phyloP scores from a whole-genome alignment of 1,139 yeast species.

The Geotrichum candidum region DNA sequence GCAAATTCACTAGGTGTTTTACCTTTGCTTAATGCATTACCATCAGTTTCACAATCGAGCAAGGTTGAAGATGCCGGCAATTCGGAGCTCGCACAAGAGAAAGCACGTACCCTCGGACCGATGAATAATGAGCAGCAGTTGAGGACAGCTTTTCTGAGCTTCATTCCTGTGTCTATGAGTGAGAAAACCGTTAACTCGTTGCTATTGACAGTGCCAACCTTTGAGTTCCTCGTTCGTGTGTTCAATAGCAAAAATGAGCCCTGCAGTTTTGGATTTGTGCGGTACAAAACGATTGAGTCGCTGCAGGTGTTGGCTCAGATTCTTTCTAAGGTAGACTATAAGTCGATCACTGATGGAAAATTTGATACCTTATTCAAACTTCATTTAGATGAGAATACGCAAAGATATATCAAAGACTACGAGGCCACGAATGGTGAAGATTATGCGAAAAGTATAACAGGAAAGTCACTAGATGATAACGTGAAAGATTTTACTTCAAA shows the following conservation, averaged over 20 bases:
- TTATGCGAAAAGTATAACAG: constrained; percentile 16
- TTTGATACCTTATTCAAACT: constrained; percentile 21
- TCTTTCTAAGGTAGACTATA: constrained; percentile 22
- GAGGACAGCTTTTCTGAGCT: constrained; percentile 31
- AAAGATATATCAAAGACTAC: constrained; percentile 18
- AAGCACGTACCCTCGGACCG: constrained; percentile 19
- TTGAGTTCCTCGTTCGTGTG: constrained; percentile 24
- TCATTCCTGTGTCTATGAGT: constrained; percentile 30
- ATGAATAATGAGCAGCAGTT: constrained; percentile 30
- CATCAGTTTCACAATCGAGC: neutral
- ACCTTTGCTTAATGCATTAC: neutral
- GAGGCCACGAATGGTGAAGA: constrained; percentile 19
- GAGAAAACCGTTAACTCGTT: constrained; percentile 27
- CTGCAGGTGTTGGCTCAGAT: constrained; percentile 25
- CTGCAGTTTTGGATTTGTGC: constrained; percentile 25
- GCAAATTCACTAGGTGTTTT: constrained; percentile 1
- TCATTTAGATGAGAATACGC: constrained; percentile 19
- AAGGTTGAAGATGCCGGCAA: neutral
- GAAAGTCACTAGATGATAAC: constrained; percentile 11
- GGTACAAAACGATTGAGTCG: constrained; percentile 22
- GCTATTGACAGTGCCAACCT: constrained; percentile 26
- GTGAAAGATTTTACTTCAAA: constrained; percentile 14
- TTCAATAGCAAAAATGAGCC: constrained; percentile 22
- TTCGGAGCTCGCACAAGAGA: constrained; percentile 34
- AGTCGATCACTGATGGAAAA: constrained; percentile 19